Percentiles rank a stretch among this genome's conserved stretches.
Conservation (phyloP, 2,329 filamentous ascomycete genomes). For the Trichoderma lentiforme region DNA sequence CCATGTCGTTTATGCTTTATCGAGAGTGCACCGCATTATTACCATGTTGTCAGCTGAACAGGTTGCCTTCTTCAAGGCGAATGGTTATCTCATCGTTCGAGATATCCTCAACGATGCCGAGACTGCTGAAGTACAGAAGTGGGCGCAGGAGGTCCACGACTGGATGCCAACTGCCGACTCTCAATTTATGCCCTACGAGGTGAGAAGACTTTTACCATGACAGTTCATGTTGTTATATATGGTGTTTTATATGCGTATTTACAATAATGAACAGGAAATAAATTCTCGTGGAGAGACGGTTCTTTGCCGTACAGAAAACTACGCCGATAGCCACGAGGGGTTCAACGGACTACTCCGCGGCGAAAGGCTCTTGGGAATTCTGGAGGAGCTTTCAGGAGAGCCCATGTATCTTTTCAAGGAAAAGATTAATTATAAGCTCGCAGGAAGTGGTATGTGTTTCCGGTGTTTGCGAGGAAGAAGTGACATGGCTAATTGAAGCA, state of each 20-base stretch:
- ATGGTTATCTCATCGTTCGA: neutral
- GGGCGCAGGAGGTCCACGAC: conserved; percentile 6
- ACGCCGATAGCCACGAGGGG: neutral
- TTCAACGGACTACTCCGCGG: neutral
- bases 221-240: neutral
- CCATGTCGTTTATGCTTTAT: neutral
- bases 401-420: neutral
- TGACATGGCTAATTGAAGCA: neutral
- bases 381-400: neutral
- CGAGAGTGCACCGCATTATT: neutral
- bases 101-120: neutral
- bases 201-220: neutral
- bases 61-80: neutral
- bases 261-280: neutral
- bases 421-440: conserved; percentile 1
- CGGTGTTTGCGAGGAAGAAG: neutral
- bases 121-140: neutral
- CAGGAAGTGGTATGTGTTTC: neutral
- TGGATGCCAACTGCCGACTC: neutral
- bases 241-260: neutral
- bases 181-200: conserved; percentile 7
- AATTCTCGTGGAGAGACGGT: neutral
- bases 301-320: neutral
- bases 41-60: neutral
- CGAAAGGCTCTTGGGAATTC: neutral